A percentile compares a stretch with the other conserved stretches of the same genome.
These are phyloP conservation scores for Aegilops sharonensis DNA, from an alignment of 176 grass and related monocot genomes.

Conservation along the genomic window DNA sequence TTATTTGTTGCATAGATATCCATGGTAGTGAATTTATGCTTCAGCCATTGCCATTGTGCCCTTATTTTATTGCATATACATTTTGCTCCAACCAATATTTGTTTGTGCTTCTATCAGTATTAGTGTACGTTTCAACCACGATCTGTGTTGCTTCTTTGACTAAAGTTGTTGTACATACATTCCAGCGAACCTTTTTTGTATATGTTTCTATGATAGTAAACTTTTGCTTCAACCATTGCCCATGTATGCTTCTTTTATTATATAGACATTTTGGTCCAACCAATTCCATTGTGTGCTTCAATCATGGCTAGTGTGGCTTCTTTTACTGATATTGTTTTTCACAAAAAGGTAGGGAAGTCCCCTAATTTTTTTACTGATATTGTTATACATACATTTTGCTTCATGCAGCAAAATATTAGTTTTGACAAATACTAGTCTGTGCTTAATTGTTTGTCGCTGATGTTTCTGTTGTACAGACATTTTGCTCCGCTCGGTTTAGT, in stretches of 20 bases:
- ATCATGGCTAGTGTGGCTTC: neutral
- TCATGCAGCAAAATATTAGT: neutral
- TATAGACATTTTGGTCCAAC: neutral
- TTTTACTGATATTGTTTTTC: too few species aligned
- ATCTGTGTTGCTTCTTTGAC: neutral
- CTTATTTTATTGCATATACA: neutral
- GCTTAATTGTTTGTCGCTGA: neutral
- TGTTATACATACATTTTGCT: neutral
- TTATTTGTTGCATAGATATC: too few species aligned
- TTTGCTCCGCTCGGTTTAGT: neutral
- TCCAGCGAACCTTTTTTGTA: too few species aligned
- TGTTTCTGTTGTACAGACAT: neutral
- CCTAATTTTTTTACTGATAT: neutral
- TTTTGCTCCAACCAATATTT: neutral
- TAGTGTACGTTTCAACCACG: too few species aligned
- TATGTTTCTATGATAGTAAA: too few species aligned
- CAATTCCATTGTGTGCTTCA: neutral
- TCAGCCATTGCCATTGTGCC: neutral
- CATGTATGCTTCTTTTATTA: too few species aligned
- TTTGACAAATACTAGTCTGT: neutral
- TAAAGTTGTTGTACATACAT: too few species aligned
- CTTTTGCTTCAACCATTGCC: too few species aligned
- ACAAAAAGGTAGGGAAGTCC: too few species aligned
- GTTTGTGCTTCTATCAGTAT: neutral
- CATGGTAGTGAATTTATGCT: neutral